Evolutionary conservation across 2,329 filamentous ascomycete species (phyloP), one percentile per base, ranked within the genome.

Genomic region (Xylariales sp.): DNA sequence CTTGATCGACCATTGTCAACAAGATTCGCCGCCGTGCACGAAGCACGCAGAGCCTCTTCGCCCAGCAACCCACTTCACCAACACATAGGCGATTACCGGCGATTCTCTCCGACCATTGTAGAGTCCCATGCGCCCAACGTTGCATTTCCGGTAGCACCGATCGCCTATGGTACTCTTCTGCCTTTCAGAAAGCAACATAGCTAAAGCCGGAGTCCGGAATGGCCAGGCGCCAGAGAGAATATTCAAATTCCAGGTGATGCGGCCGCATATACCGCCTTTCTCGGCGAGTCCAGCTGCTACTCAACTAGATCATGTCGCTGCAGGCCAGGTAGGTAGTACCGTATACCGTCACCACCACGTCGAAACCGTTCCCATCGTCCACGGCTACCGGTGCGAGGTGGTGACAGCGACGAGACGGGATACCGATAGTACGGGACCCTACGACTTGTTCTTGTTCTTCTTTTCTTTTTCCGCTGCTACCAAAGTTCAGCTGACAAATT

Each of bases 131-230:
- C 16, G 56, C 65, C 30, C 55, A 52, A 46, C 3, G 61, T 61
- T 52, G 62, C 65, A 64, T 60, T 64, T 43, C 45, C 65, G 65
- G 65, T 18, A 5, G 55, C 62, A 61, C 62, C 65, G 61, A 46
- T 46, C 53, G 46, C 39, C 45, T 45, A 23, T 23, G 23, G 23
- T 23, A 23, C 54, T 41, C 41, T 16, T 46, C 23, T 43, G 30
- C 34, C 18, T 28, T 4, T 18, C 23, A 36, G 48, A 59, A 59
- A 36, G 45, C 28, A 61, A 59, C 34, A 12, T n/a, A 18, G 34
- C 45, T 34, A 7, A 55, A 50, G n/a, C 41, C 60, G 54, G 55
- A 64, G 55, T 56, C 65, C 65, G 55, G 23, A 55, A 5, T 45
- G 41, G n/a, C 49, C 46, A 39, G 49, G 53, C 32, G 41, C 48